Base-by-base conservation (phyloP, 148 eudicot species). In the Vaccinium myrtillus region DNA sequence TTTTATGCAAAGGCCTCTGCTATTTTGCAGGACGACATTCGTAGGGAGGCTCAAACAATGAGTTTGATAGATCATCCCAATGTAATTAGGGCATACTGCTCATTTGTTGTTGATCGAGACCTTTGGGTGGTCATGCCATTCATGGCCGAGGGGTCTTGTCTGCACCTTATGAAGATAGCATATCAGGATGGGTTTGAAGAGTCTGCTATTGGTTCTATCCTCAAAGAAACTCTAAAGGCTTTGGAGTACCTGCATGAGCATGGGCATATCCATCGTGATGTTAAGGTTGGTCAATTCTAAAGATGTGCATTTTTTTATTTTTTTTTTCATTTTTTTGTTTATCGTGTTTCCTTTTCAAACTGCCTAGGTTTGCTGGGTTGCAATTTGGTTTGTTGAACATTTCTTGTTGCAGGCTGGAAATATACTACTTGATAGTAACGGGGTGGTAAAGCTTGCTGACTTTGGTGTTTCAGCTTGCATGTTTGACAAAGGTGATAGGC, bases 61-160 rank as follows among this genome's bases (percentile, higher is more conserved):
- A 95, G 95, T 84, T 89, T 97, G 90, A 97, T 97, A 80, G 98
- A 95, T 90, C 99, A 97, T 85, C 94, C 96, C 8, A 97, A 97
- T 88, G 92, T 94, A 30, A 92, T 97, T 61, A 94, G 86, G 89
- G 96, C 99, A 79, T 91, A 75, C 86, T 97, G 99, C 85, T 97
- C 99, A 59, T 97, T 97, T 89, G 99, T 92, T 76, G 99, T 95
- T 79, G 98, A 94, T 53, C 93, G 85, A 77, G 88, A 91, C 83
- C 95, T 97, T 58, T 97, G 99, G 99, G 99, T 97, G 80, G 91
- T 97, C 50, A 97, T 97, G 99, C 99, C 98, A 65, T 97, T 92
- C 85, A 95, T 97, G 99, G 98, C 95, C 2, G 98, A 97, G 87
- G 99, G 99, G 71, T 97, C 99, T 77, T 95, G 98, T 86, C 90